phyloP scores from a whole-genome alignment of 1,139 yeast species.

The Yamadazyma membranifaciens region DNA sequence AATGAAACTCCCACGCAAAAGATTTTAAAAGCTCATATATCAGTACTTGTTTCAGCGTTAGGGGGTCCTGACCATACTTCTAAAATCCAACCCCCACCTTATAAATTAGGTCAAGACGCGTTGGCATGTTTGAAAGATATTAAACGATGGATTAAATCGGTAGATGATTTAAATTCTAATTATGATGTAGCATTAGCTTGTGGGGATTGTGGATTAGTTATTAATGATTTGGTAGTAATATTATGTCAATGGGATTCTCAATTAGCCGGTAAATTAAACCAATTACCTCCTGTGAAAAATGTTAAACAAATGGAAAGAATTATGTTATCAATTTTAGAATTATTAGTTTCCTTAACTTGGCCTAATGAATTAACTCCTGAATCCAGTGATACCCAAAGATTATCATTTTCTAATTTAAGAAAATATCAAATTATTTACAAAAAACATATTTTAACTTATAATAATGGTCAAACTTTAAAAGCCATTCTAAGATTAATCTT shows the following conservation, averaged over 20 bases:
- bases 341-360: slow-evolving; percentile 84
- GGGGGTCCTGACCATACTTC: slow-evolving; percentile 74
- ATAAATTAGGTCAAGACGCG: slow-evolving; percentile 88
- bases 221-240: slow-evolving; percentile 72
- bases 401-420: slow-evolving; percentile 57
- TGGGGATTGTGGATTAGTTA: slow-evolving; percentile 73
- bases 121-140: slow-evolving; percentile 84
- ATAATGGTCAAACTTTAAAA: slow-evolving; percentile 61
- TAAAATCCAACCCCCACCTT: slow-evolving; percentile 45
- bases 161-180: slow-evolving; percentile 68
- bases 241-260: slow-evolving; percentile 70
- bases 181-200: slow-evolving; percentile 88
- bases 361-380: slow-evolving; percentile 56
- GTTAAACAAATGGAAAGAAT: slow-evolving; percentile 52
- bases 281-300: slow-evolving; percentile 22
- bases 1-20: slow-evolving; percentile 42
- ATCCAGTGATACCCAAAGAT: slow-evolving; percentile 55
- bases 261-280: slow-evolving; percentile 14
- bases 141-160: slow-evolving; percentile 81
- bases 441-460: slow-evolving; percentile 57
- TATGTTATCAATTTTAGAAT: slow-evolving; percentile 70
- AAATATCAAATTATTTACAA: slow-evolving; percentile 73
- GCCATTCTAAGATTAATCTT: slow-evolving; percentile 71
- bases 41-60: slow-evolving; percentile 72
- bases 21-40: slow-evolving; percentile 62